A percentile compares a stretch with the other conserved stretches of the same genome.
These are phyloP conservation scores for Veloporphyrellus conicus DNA, from an alignment of 1,284 basidiomycete genomes.

Conservation along the genomic window DNA sequence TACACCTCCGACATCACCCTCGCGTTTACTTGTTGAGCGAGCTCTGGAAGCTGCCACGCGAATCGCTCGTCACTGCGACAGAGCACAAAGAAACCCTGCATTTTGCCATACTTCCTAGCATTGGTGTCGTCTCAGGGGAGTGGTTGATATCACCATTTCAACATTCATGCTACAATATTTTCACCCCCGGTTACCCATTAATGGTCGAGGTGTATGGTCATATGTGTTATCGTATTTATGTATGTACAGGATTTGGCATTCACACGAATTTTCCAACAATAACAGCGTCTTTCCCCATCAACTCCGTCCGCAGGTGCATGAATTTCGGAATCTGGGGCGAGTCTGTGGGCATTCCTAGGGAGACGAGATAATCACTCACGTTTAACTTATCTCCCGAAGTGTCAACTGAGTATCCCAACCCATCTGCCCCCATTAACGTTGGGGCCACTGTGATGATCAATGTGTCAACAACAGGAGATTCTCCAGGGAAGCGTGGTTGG, in stretches of 20 bases:
- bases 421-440: constrained; percentile 68
- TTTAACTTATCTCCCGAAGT: constrained; percentile 6
- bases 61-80: constrained; percentile 62
- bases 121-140: background rate
- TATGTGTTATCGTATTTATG: background rate
- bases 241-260: background rate
- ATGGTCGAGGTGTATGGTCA: background rate
- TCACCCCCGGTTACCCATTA: background rate
- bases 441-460: constrained; percentile 84
- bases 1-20: constrained; percentile 42
- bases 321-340: constrained; percentile 30
- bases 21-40: constrained; percentile 49
- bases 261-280: constrained; percentile 32
- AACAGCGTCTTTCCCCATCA: constrained; percentile 44
- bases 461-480: constrained; percentile 47
- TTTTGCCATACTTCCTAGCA: constrained; percentile 35
- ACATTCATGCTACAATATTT: background rate
- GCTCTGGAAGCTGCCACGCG: constrained; percentile 55
- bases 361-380: constrained; percentile 12
- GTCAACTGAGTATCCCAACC: constrained; percentile 53
- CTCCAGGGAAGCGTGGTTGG: constrained; percentile 4
- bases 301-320: constrained; percentile 33
- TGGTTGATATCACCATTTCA: constrained; percentile 3
- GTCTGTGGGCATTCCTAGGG: background rate
- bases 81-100: constrained; percentile 57